Percentiles rank a stretch among this genome's conserved stretches.
phyloP scores from a whole-genome alignment of 805 yeast species.

The Candida verbasci region DNA sequence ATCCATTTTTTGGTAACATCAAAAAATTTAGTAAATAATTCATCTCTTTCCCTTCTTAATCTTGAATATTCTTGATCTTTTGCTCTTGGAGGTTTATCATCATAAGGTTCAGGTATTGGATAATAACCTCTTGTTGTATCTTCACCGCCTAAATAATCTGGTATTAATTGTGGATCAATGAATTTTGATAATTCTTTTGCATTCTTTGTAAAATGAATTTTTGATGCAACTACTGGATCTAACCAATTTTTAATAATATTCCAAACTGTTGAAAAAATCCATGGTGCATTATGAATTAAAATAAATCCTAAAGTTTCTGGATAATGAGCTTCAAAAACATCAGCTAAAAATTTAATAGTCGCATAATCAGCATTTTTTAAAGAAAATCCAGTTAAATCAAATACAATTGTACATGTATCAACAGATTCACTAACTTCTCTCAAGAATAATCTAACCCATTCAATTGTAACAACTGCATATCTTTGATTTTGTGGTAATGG shows the following conservation, averaged over 20 bases:
- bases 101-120: conserved; percentile 58
- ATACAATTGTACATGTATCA: conserved; percentile 63
- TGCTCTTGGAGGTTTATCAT: conserved; percentile 18
- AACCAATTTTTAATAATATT: conserved; percentile 87
- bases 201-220: conserved; percentile 77
- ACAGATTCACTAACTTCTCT: conserved; percentile 54
- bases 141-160: conserved; percentile 72
- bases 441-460: conserved; percentile 71
- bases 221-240: conserved; percentile 93
- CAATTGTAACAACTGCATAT: conserved; percentile 74
- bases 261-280: conserved; percentile 96
- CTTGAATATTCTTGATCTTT: conserved; percentile 39
- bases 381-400: conserved; percentile 83
- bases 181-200: conserved; percentile 61
- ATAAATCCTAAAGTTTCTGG: conserved; percentile 89
- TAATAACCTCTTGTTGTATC: conserved; percentile 57
- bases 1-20: conserved; percentile 76
- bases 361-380: conserved; percentile 90
- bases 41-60: conserved; percentile 50
- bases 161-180: conserved; percentile 58
- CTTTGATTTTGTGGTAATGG: conserved; percentile 67
- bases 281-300: conserved; percentile 90
- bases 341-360: conserved; percentile 84
- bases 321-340: conserved; percentile 91
- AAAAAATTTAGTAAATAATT: conserved; percentile 50